Base-by-base conservation (phyloP, 2,329 filamentous ascomycete genomes). In the Fusarium sp. region DNA sequence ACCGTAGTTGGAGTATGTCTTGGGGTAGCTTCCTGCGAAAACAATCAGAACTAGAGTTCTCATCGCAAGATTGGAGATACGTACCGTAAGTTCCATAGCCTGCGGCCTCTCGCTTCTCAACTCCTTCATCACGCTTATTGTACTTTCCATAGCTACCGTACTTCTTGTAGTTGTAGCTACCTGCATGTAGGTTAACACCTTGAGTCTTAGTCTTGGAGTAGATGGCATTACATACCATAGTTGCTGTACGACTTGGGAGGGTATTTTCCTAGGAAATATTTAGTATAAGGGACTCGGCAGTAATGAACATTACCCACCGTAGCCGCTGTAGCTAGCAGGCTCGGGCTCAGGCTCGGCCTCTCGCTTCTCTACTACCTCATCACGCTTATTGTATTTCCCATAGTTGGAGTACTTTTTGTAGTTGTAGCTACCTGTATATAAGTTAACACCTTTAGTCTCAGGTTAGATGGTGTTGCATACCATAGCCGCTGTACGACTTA, bases 351-450 rank as follows among this genome's bases (percentile, higher is more conserved):
- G 23, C 42, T 52, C 50, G 6, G 58, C 41, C 34, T 65, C 59
- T 4, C 50, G 50, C 25, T 43, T 53, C 39, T 43, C 37, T 26
- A 48, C 37, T 14, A 41, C 59, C 1, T 48, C 58, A 6, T 67
- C 63, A n/a, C 53, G 49, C 41, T 65, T 69, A 6, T 68, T 65
- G 10, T 23, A 37, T 6, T 37, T 23, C 6, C 66, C 65, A 21
- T 69, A 69, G 12, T 18, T 41, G 1, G 45, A 48, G 41, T 69
- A 69, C 2, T 69, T 65, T 26, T 69, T 65, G 6, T 68, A 68
- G 30, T 64, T 30, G 25, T 68, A 69, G 50, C 37, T 56, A 13
- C 65, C 65, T 61, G 8, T 2, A 2, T 4, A 5, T 3, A 1
- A 4, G 30, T 67, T 9, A 67, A 19, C 6, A 11, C 9, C 8